Conservation (phyloP, 768 basidiomycete species). For the Collybiopsis luxurians region DNA sequence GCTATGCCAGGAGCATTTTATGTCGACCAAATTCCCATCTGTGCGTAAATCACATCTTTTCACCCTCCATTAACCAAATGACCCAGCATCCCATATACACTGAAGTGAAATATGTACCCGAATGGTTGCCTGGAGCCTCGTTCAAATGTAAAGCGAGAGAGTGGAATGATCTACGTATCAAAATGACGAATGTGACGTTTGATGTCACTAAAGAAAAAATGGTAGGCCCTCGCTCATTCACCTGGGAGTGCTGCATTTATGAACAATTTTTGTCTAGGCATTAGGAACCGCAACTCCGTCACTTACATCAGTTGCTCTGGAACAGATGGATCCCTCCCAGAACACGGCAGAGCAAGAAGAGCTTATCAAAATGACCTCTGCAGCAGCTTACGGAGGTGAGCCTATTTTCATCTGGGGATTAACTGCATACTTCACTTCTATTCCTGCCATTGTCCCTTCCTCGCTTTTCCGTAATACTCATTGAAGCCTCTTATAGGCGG, state of each 20-base stretch:
- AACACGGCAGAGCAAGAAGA: constrained; percentile 9
- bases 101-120: constrained; percentile 41
- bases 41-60: constrained; percentile 5
- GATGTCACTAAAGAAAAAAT: constrained; percentile 20
- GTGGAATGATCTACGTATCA: constrained; percentile 26
- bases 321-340: neutral
- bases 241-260: neutral
- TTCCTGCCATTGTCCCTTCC: too few species aligned
- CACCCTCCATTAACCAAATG: too few species aligned
- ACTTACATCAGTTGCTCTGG: constrained; percentile 7
- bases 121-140: constrained; percentile 44
- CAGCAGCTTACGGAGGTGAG: constrained; percentile 24
- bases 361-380: constrained; percentile 12
- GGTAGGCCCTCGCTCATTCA: constrained; percentile 16
- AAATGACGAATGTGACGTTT: constrained; percentile 31
- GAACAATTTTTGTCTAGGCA: constrained; percentile 4
- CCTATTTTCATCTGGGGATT: neutral
- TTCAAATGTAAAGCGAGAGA: constrained; percentile 39
- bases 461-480: neutral
- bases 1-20: constrained; percentile 21
- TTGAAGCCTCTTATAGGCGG: neutral
- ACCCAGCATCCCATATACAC: neutral
- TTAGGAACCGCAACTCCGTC: constrained; percentile 12
- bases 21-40: constrained; percentile 35
- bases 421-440: too few species aligned